Evolutionary conservation across 805 yeast species (phyloP).

Genomic region (Sugiyamaella valdiviana): DNA sequence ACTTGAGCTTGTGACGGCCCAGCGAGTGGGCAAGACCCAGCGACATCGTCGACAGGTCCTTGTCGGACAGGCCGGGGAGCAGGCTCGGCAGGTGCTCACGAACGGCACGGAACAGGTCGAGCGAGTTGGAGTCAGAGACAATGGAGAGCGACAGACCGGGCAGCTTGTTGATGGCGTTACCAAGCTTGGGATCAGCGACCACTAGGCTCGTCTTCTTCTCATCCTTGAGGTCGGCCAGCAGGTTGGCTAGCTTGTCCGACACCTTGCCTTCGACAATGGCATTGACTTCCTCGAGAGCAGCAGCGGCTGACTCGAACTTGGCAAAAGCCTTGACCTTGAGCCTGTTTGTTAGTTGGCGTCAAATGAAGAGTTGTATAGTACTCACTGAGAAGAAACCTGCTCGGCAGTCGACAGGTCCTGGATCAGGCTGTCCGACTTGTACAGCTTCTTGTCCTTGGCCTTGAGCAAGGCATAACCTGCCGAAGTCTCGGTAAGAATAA

Average conservation of each 20-base stretch:
- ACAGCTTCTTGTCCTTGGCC: slow-evolving; percentile 95
- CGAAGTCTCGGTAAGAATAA: slow-evolving; percentile 87
- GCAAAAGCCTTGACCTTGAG: slow-evolving; percentile 91
- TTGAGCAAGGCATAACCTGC: slow-evolving; percentile 98
- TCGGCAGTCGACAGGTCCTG: slow-evolving; percentile 76
- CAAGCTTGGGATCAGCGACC: slow-evolving; percentile 92
- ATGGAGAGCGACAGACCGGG: slow-evolving; percentile 76
- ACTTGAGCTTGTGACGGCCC: slow-evolving; percentile 96
- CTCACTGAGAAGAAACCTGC: slow-evolving; percentile 66
- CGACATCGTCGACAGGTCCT: slow-evolving; percentile 87
- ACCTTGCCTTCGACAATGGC: slow-evolving; percentile 92
- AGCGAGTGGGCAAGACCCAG: slow-evolving; percentile 97
- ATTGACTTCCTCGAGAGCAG: slow-evolving; percentile 92
- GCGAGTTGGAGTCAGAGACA: slow-evolving; percentile 89
- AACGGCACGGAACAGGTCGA: slow-evolving; percentile 92
- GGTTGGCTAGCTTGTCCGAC: slow-evolving; percentile 68
- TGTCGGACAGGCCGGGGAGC: slow-evolving; percentile 85
- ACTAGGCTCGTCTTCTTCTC: slow-evolving; percentile 72
- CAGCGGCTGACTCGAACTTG: slow-evolving; percentile 89
- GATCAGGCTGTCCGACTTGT: slow-evolving; percentile 70
- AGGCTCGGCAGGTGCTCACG: slow-evolving; percentile 91
- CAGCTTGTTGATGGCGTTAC: slow-evolving; percentile 91
- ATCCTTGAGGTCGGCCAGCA: slow-evolving; percentile 43
- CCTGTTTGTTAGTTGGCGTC: background rate
- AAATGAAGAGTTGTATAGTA: background rate